phyloP scores from a whole-genome alignment of 805 yeast genomes.

The Wickerhamiella siamensis region DNA sequence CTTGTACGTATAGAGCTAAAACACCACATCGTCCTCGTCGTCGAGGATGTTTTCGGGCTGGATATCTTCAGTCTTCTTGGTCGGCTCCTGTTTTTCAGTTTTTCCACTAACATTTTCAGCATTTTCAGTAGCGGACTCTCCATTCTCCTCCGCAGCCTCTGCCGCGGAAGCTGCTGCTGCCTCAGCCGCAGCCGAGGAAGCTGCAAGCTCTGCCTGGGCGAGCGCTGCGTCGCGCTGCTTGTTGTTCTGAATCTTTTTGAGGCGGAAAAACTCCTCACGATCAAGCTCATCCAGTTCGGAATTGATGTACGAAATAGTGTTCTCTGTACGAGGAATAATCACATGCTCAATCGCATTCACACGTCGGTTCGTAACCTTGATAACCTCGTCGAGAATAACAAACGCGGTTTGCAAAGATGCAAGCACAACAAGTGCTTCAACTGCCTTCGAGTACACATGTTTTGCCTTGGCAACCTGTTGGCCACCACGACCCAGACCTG shows the following conservation, averaged over 20 bases:
- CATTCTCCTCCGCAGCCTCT: conserved; percentile 1
- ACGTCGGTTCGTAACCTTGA: conserved; percentile 94
- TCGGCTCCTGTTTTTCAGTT: too few species aligned
- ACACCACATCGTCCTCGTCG: conserved; percentile 15
- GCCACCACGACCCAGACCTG: conserved; percentile 97
- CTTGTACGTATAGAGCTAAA: conserved; percentile 2
- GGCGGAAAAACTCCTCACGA: conserved; percentile 93
- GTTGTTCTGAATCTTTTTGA: conserved; percentile 92
- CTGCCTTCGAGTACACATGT: conserved; percentile 83
- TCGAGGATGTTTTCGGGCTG: conserved; percentile 2
- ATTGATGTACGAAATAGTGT: conserved; percentile 81
- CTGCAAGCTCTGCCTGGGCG: conserved; percentile 30
- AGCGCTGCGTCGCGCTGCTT: conserved; percentile 53
- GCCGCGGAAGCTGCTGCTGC: background rate
- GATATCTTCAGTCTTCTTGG: background rate
- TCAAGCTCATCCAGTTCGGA: conserved; percentile 95
- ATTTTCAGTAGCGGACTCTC: conserved; percentile 2
- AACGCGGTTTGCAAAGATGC: conserved; percentile 96
- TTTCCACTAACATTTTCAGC: background rate
- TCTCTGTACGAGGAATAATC: conserved; percentile 93
- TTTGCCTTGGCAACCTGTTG: conserved; percentile 95
- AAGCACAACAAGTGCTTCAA: conserved; percentile 89
- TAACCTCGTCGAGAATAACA: conserved; percentile 91
- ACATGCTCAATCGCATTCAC: conserved; percentile 98
- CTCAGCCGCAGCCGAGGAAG: background rate